A percentile compares a stretch with the other conserved stretches of the same genome.
Evolutionary conservation across 1,139 yeast genomes (phyloP).

Genomic region (Saccharomyces pastorianus): DNA sequence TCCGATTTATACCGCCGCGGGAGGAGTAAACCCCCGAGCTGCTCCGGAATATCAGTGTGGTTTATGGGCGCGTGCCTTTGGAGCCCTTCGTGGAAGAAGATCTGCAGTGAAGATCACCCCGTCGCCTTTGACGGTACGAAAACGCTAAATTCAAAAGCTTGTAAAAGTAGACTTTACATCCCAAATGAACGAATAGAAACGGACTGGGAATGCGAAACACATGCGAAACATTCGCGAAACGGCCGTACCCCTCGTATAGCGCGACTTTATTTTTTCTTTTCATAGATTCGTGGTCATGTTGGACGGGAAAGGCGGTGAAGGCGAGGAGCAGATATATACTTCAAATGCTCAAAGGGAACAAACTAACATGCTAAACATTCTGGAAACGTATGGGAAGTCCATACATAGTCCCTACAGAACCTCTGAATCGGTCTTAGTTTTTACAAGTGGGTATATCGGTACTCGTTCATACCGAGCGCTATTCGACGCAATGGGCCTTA

Average conservation of each 20-base stretch:
- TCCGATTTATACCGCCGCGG: not conserved
- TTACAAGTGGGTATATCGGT: no score
- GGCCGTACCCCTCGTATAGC: not conserved
- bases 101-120: not conserved
- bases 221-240: not conserved
- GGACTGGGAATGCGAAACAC: not conserved
- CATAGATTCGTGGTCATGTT: not conserved
- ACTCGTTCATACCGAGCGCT: no score
- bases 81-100: not conserved
- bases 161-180: not conserved
- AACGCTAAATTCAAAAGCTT: not conserved
- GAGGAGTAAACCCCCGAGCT: not conserved
- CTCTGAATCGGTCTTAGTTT: no score
- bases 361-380: no score
- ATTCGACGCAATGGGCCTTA: no score
- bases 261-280: not conserved
- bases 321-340: no score
- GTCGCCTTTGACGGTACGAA: not conserved
- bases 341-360: no score
- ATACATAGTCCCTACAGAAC: no score
- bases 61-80: not conserved
- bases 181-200: not conserved
- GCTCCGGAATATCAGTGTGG: not conserved
- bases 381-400: no score
- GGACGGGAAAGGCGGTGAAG: not conserved